Conservation (phyloP, 768 basidiomycete genomes). For the Tricholoma saponaceum region DNA sequence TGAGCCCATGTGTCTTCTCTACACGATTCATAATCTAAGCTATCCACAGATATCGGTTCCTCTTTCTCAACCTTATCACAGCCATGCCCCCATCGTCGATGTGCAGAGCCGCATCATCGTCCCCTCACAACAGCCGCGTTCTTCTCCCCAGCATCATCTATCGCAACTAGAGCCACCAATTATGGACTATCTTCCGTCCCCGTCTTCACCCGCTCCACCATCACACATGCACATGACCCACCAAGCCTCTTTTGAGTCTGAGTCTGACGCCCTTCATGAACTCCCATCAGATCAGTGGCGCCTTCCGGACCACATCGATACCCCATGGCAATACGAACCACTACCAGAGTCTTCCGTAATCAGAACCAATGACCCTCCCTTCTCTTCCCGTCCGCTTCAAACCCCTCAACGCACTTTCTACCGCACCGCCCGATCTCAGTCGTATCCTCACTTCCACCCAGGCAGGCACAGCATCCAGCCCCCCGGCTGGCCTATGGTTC, state of each 20-base stretch:
- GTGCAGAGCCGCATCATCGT: conserved; percentile 2
- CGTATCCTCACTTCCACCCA: not conserved
- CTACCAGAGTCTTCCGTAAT: not conserved
- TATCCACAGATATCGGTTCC: not conserved
- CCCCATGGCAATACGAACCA: conserved; percentile 1
- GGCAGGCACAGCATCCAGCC: conserved; percentile 4
- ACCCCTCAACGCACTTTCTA: not conserved
- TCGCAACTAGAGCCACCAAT: conserved; percentile 1
- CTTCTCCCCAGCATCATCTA: conserved; percentile 2
- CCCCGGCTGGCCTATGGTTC: conserved; percentile 11
- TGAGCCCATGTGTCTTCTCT: not conserved
- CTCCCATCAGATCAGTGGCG: not conserved
- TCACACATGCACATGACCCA: conserved; percentile 1
- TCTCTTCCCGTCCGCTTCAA: not conserved
- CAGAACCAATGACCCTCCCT: not conserved
- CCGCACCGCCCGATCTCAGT: not conserved
- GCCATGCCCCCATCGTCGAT: not conserved
- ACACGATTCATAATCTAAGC: not conserved
- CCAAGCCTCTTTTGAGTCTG: not conserved
- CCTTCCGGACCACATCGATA: not conserved
- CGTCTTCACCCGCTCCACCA: conserved; percentile 5
- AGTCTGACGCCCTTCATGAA: not conserved
- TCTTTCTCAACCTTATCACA: not conserved
- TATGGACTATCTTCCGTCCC: conserved; percentile 18
- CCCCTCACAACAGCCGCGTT: conserved; percentile 5